Evolutionary conservation across 306 rosid species (phyloP).

Genomic region (Styphnolobium japonicum): DNA sequence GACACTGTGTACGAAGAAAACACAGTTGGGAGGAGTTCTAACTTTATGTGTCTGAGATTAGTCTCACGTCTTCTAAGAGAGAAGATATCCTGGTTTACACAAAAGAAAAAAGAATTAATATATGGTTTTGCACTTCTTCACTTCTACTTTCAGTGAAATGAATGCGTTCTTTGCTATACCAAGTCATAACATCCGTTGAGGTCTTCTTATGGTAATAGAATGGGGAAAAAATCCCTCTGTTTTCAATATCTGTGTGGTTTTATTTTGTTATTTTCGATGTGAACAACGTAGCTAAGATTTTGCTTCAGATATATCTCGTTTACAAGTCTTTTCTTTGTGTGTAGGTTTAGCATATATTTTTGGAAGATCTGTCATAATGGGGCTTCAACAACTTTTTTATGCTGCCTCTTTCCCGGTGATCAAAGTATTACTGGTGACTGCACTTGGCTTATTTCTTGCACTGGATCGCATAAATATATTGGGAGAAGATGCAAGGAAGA

Average conservation of each 20-base stretch:
- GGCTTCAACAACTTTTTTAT: slow-evolving; percentile 18
- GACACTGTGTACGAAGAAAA: too few relatives aligned
- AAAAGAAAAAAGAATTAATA: too few relatives aligned
- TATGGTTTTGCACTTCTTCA: background rate
- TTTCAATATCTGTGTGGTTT: background rate
- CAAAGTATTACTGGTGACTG: slow-evolving; percentile 25
- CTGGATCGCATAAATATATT: slow-evolving; percentile 11
- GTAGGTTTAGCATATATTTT: background rate
- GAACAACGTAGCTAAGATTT: background rate
- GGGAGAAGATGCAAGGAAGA: slow-evolving; percentile 31
- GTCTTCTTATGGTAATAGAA: background rate
- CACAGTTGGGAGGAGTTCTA: too few relatives aligned
- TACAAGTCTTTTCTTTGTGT: background rate
- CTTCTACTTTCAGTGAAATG: background rate
- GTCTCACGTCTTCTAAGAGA: too few relatives aligned
- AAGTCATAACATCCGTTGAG: background rate
- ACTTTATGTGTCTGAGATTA: too few relatives aligned
- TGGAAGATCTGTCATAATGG: slow-evolving; percentile 14
- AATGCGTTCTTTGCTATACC: background rate
- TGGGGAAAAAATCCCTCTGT: background rate
- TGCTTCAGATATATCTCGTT: background rate
- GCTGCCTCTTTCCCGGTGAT: slow-evolving; percentile 26
- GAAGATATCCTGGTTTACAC: too few relatives aligned
- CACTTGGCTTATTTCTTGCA: slow-evolving; percentile 28
- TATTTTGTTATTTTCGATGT: background rate